Evolutionary conservation across 2,329 filamentous ascomycete species (phyloP), one percentile per base, ranked within the genome.

Genomic region (Claviceps sp.): DNA sequence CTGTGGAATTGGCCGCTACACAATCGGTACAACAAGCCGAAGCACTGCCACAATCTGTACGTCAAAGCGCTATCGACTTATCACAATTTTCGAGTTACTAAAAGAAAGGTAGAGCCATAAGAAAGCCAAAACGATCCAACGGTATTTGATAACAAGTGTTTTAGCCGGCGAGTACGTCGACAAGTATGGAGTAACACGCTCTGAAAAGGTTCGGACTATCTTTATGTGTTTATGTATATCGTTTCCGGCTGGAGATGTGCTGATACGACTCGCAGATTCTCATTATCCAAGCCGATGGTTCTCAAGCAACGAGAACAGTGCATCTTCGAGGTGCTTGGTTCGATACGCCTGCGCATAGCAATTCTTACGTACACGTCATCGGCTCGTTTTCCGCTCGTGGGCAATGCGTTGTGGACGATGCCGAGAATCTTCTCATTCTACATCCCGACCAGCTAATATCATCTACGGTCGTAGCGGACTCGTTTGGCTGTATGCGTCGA

Each of bases 391-490:
- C 84, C 53, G 58, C 68, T 1, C 75, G 71, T 16, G 86, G 87
- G 1, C 80, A 83, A 63, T 95, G 90, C 63, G 70, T 94, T 46
- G 77, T 97, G 55, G 86, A 95, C 62, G 88, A 97, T 64, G 74
- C 78, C 2, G 76, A 84, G 48, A 88, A 90, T 60, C 85, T 97
- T 66, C 72, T 98, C 49, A 89, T 98, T 52, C 71, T 98, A 14
- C 90, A 98, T 62, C 93, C 93, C 0, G 93, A 98, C 62, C 90
- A 97, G 68, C 78, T 98, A 37, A 85, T 98, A 50, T 97, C 93
- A 2, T 86, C 93, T 2, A 97, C 93, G 0, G 88, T 94, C 5
- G 86, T 98, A 44, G 90, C 89, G n/a, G 93, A 98, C 66, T 95
- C 93, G 0, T 95, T 97, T 64, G 84, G 83, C 23, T 98, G 93